Base-by-base conservation (phyloP, 495 filamentous ascomycete species). In the Lasiosphaeris hirsuta region DNA sequence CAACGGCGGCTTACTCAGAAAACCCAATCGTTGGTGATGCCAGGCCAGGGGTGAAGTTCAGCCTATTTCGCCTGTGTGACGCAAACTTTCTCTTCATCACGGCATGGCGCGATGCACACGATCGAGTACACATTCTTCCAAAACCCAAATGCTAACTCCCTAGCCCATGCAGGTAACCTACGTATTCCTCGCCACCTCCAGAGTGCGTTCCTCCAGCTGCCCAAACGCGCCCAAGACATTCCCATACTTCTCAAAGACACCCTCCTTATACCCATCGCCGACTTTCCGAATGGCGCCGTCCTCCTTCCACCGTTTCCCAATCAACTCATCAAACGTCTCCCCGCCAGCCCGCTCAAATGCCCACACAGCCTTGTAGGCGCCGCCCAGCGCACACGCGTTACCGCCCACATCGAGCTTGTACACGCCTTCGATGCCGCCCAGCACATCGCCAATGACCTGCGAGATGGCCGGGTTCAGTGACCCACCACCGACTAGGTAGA, bases 331-430 rank as follows among this genome's bases (percentile, higher is more conserved):
- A 77, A 97, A 98, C 9, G 81, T 87, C 79, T 96, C 85, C 19
- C 81, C 81, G 6, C 61, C 65, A 17, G 69, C 64, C 34, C 90
- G 74, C 74, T 96, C 91, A 35, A 90, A 75, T 1, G 86, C 90
- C 94, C 94, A 98, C 0, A 92, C 86, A 47, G 94, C 93, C 74
- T 96, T 96, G 69, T 98, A 96, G n/a, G 93, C 94, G 14, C 90
- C 91, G 10, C 92, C 94, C 8, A 98, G 72, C 15, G 92, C 94
- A 71, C 94, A 98, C 33, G 94, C 92, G 73, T 96, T 96, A 6
- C 92, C 90, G n/a, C 93, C 92, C 18, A 97, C 87, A 70, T 97
- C 92, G 3, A 98, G 81, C 72, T 85, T 85, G 66, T 89, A 98
- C 14, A 97, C 88, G 8, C 94, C 94, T 51, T 97, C 94, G 4